Percentiles rank a stretch among this genome's conserved stretches.
Conservation (phyloP, 2,329 filamentous ascomycete genomes). For the Diaporthe australafricana region DNA sequence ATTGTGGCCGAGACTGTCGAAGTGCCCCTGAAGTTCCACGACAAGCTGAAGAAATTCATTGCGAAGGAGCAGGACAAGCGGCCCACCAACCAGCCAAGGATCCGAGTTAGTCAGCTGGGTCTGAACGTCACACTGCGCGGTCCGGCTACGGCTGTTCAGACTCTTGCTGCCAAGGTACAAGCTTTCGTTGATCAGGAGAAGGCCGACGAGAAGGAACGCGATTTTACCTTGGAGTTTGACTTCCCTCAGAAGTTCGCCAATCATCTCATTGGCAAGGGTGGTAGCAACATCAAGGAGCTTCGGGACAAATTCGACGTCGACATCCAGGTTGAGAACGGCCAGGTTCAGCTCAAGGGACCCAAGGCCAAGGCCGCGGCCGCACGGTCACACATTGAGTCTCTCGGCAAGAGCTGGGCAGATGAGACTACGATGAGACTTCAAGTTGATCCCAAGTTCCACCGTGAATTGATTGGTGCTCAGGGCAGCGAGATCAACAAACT, state of each 20-base stretch:
- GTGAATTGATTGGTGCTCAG: slow-evolving; percentile 90
- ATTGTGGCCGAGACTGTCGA: slow-evolving; percentile 64
- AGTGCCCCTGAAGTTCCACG: slow-evolving; percentile 72
- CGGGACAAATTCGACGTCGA: slow-evolving; percentile 76
- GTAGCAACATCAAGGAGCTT: slow-evolving; percentile 74
- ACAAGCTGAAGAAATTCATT: slow-evolving; percentile 72
- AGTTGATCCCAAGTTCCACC: slow-evolving; percentile 93
- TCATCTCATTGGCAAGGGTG: slow-evolving; percentile 78
- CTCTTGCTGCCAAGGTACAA: slow-evolving; percentile 77
- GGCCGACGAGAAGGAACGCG: slow-evolving; percentile 92
- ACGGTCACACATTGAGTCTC: slow-evolving; percentile 81
- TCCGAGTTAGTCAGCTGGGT: slow-evolving; percentile 69
- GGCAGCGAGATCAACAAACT: slow-evolving; percentile 91
- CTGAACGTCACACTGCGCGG: slow-evolving; percentile 80
- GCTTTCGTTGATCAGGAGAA: slow-evolving; percentile 89
- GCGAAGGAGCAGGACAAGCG: slow-evolving; percentile 72
- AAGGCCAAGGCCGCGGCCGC: slow-evolving; percentile 93
- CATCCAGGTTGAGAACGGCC: slow-evolving; percentile 92
- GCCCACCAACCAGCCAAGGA: slow-evolving; percentile 67
- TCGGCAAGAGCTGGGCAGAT: slow-evolving; percentile 88
- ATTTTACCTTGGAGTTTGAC: slow-evolving; percentile 86
- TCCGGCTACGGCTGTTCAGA: slow-evolving; percentile 77
- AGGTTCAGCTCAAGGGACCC: slow-evolving; percentile 94
- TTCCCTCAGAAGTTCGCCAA: slow-evolving; percentile 97
- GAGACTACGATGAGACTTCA: slow-evolving; percentile 89